Evolutionary conservation across 2,329 filamentous ascomycete species (phyloP).

Genomic region (Microdochium paspali): DNA sequence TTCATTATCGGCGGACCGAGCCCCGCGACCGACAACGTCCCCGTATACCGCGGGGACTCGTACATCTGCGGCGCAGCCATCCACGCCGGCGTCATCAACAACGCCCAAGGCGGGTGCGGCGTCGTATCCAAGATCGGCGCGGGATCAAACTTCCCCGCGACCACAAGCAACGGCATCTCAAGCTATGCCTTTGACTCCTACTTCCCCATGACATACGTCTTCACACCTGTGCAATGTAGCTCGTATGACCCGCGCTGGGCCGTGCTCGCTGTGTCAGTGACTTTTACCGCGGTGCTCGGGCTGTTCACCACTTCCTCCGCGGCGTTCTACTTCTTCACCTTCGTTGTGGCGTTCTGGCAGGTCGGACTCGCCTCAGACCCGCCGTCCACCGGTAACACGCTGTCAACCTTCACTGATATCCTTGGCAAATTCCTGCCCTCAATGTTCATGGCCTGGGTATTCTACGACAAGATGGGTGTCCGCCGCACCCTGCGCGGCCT

Average conservation of each 20-base stretch:
- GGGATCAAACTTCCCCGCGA: constrained; percentile 51
- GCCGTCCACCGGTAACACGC: constrained; percentile 57
- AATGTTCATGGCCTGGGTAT: constrained; percentile 76
- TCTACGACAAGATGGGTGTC: constrained; percentile 76
- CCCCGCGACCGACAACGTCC: constrained; percentile 26
- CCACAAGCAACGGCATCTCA: constrained; percentile 61
- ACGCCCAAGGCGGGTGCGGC: constrained; percentile 69
- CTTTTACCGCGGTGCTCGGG: constrained; percentile 69
- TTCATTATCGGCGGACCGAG: constrained; percentile 61
- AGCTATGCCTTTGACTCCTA: constrained; percentile 77
- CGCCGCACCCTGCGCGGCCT: constrained; percentile 61
- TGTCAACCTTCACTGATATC: constrained; percentile 66
- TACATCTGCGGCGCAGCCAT: constrained; percentile 81
- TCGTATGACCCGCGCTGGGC: constrained; percentile 77
- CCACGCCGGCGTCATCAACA: constrained; percentile 69
- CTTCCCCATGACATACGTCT: constrained; percentile 81
- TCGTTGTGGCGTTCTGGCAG: constrained; percentile 78
- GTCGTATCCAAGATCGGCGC: constrained; percentile 67
- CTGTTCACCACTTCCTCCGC: constrained; percentile 71
- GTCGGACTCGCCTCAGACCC: constrained; percentile 86
- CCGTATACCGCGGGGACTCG: constrained; percentile 79
- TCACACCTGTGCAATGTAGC: constrained; percentile 56
- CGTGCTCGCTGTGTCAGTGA: constrained; percentile 69
- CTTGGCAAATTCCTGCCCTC: constrained; percentile 79
- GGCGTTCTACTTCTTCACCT: constrained; percentile 78